Percentiles rank a stretch among this genome's conserved stretches.
Conservation (phyloP, 1,284 basidiomycete species). For the Heliocybe sulcata region DNA sequence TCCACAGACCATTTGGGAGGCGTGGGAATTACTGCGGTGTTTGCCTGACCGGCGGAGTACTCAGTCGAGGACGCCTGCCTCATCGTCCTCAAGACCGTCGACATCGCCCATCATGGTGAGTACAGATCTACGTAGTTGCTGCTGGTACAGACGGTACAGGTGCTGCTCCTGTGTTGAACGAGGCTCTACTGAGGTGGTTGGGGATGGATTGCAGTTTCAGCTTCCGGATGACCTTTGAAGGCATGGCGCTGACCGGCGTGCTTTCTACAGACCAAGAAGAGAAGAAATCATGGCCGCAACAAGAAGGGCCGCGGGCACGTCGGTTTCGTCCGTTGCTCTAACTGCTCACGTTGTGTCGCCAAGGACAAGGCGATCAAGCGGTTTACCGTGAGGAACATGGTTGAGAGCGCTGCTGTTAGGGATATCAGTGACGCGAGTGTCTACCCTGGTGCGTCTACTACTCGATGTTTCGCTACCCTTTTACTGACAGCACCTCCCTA, state of each 20-base stretch:
- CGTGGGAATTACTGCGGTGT: too few relatives aligned
- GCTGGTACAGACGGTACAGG: not conserved
- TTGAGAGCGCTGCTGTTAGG: constrained; percentile 95
- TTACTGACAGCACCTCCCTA: constrained; percentile 4
- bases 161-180: not conserved
- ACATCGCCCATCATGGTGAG: not conserved
- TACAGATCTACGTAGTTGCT: not conserved
- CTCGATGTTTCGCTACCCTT: not conserved
- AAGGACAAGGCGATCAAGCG: constrained; percentile 99
- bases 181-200: not conserved
- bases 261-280: constrained; percentile 84
- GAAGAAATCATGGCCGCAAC: constrained; percentile 98
- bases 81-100: not conserved
- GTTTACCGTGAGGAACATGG: constrained; percentile 99
- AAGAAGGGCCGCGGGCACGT: constrained; percentile 98
- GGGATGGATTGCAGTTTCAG: constrained; percentile 25
- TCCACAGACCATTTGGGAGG: too few relatives aligned
- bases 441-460: constrained; percentile 69
- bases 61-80: not conserved
- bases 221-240: constrained; percentile 25
- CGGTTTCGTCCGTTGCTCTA: constrained; percentile 92
- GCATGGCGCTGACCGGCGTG: constrained; percentile 1
- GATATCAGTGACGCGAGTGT: constrained; percentile 97
- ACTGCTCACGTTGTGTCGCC: constrained; percentile 91
- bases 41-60: too few relatives aligned